phyloP scores from a whole-genome alignment of 306 rosid species.

The Vigna angularis region DNA sequence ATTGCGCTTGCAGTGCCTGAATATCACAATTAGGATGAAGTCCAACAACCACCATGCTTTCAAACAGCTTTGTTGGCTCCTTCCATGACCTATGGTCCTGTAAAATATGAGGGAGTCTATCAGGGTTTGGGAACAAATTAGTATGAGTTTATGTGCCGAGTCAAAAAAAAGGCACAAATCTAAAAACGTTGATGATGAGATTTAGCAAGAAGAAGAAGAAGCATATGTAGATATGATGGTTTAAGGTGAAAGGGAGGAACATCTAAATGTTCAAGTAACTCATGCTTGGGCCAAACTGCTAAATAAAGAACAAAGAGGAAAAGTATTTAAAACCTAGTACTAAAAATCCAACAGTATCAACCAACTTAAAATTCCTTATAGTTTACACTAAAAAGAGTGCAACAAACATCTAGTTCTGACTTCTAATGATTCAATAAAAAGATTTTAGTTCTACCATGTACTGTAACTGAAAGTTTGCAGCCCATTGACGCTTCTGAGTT shows the following conservation, averaged over 20 bases:
- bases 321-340: not conserved
- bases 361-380: conserved; percentile 32
- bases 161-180: conserved; percentile 20
- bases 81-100: conserved; percentile 91
- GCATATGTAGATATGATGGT: not conserved
- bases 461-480: conserved; percentile 81
- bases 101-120: conserved; percentile 38
- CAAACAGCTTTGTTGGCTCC: conserved; percentile 87
- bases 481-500: conserved; percentile 98
- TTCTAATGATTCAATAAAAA: conserved; percentile 5
- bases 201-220: conserved; percentile 20
- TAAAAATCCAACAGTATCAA: conserved; percentile 35
- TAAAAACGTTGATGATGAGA: conserved; percentile 24
- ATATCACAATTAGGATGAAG: conserved; percentile 94
- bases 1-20: conserved; percentile 83
- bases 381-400: not conserved
- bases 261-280: conserved; percentile 30
- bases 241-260: conserved; percentile 7
- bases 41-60: conserved; percentile 94
- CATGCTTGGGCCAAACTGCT: conserved; percentile 26
- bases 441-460: conserved; percentile 49
- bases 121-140: conserved; percentile 36
- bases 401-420: conserved; percentile 9
- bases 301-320: conserved; percentile 19
- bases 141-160: conserved; percentile 2